phyloP scores from a whole-genome alignment of 2,329 filamentous ascomycete species.

The Lojkania enalia region DNA sequence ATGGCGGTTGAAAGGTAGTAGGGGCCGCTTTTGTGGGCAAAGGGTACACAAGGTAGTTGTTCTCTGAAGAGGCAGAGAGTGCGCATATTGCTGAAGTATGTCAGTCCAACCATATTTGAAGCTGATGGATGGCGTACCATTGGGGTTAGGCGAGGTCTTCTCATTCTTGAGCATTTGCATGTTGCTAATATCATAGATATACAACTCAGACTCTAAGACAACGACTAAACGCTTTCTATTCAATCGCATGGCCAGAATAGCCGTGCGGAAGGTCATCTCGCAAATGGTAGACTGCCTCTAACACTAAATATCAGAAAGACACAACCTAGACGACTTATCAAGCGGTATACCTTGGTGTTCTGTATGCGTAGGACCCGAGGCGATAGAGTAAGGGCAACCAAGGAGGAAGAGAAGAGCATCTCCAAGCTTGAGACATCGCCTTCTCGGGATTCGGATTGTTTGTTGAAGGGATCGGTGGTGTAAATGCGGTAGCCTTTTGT shows the following conservation, averaged over 20 bases:
- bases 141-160: constrained; percentile 89
- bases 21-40: constrained; percentile 68
- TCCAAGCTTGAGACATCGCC: constrained; percentile 95
- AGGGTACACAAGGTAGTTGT: constrained; percentile 94
- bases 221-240: constrained; percentile 94
- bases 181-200: constrained; percentile 97
- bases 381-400: constrained; percentile 90
- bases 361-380: constrained; percentile 92
- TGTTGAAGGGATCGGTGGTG: constrained; percentile 92
- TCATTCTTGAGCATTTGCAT: constrained; percentile 95
- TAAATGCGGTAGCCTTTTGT: constrained; percentile 95
- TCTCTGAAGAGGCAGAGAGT: constrained; percentile 89
- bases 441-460: constrained; percentile 92
- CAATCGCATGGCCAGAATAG: constrained; percentile 87
- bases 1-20: constrained; percentile 61
- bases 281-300: constrained; percentile 84
- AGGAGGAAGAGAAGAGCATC: constrained; percentile 97
- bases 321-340: too few species aligned
- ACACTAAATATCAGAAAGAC: constrained; percentile 12
- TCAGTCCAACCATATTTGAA: background rate
- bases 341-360: constrained; percentile 80
- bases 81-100: constrained; percentile 74
- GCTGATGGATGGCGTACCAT: constrained; percentile 51
- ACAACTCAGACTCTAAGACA: constrained; percentile 93
- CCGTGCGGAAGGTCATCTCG: constrained; percentile 97